These are phyloP conservation scores for Penicillium samsonianum DNA, from an alignment of 495 filamentous ascomycete genomes.

Conservation along the genomic window DNA sequence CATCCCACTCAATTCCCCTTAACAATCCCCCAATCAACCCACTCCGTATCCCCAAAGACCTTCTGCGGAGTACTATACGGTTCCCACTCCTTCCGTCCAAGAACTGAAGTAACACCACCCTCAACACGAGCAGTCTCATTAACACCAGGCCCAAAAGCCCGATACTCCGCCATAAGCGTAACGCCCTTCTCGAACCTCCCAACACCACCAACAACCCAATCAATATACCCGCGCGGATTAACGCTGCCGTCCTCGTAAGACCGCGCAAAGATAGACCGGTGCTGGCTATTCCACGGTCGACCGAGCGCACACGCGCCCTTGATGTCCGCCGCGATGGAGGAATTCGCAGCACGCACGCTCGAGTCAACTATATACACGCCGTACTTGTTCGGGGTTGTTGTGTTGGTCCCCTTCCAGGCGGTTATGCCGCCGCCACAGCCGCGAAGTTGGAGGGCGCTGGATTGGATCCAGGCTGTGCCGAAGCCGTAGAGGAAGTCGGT, in stretches of 20 bases:
- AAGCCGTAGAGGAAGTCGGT: conserved; percentile 62
- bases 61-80: conserved; percentile 49
- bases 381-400: conserved; percentile 62
- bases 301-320: conserved; percentile 55
- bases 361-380: conserved; percentile 60
- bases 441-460: conserved; percentile 47
- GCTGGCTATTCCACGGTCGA: conserved; percentile 58
- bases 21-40: conserved; percentile 52
- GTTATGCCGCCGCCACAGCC: conserved; percentile 62
- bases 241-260: conserved; percentile 56
- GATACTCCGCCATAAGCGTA: conserved; percentile 60
- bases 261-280: conserved; percentile 54
- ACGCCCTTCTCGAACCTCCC: conserved; percentile 39
- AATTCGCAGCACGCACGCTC: conserved; percentile 50
- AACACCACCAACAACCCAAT: conserved; percentile 47
- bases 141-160: conserved; percentile 55
- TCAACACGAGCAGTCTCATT: conserved; percentile 47
- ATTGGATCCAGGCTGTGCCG: conserved; percentile 52
- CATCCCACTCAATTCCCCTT: conserved; percentile 2
- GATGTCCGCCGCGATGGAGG: conserved; percentile 47
- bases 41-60: conserved; percentile 57
- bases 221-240: conserved; percentile 52
- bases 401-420: conserved; percentile 69
- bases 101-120: conserved; percentile 44
- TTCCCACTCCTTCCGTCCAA: conserved; percentile 41